Percentiles rank a stretch among this genome's conserved stretches.
These are phyloP conservation scores for Anthracocystis panici-leucophaei DNA, from an alignment of 1,284 basidiomycete genomes.

Conservation along the genomic window DNA sequence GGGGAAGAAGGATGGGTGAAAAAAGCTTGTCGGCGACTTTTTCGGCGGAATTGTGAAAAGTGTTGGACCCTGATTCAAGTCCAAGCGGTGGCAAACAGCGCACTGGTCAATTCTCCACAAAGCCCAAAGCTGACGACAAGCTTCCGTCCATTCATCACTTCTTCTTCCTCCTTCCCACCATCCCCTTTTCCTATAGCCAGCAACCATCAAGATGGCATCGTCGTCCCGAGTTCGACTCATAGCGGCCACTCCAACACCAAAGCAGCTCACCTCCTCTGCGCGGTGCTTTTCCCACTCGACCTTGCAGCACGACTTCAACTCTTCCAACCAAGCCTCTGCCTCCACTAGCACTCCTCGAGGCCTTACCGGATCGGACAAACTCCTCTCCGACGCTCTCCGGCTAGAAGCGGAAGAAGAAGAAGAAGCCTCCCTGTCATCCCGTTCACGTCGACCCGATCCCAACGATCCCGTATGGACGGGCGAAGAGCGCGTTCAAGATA, in stretches of 20 bases:
- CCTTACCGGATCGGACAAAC: conserved; percentile 33
- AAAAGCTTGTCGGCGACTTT: conserved; percentile 13
- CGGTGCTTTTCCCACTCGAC: neutral
- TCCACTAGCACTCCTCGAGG: neutral
- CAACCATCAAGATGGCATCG: conserved; percentile 2
- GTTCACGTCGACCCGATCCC: conserved; percentile 15
- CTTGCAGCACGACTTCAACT: neutral
- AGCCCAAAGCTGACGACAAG: too few relatives aligned
- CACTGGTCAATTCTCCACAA: neutral
- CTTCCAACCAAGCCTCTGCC: neutral
- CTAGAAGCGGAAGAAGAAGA: conserved; percentile 39
- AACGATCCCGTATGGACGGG: conserved; percentile 60
- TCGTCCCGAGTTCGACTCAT: conserved; percentile 1
- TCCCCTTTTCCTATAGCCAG: neutral
- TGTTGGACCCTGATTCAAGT: conserved; percentile 14
- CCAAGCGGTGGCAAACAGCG: conserved; percentile 4
- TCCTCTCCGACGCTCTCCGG: conserved; percentile 24
- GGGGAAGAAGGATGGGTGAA: too few relatives aligned
- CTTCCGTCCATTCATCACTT: too few relatives aligned
- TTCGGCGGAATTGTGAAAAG: neutral
- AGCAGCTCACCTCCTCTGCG: neutral
- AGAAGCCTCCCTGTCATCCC: neutral
- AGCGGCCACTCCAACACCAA: neutral
- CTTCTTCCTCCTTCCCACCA: too few relatives aligned
- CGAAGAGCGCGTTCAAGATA: conserved; percentile 60